These are phyloP conservation scores for Solanum tarijense DNA, from an alignment of 257 asterid species.

Conservation along the genomic window DNA sequence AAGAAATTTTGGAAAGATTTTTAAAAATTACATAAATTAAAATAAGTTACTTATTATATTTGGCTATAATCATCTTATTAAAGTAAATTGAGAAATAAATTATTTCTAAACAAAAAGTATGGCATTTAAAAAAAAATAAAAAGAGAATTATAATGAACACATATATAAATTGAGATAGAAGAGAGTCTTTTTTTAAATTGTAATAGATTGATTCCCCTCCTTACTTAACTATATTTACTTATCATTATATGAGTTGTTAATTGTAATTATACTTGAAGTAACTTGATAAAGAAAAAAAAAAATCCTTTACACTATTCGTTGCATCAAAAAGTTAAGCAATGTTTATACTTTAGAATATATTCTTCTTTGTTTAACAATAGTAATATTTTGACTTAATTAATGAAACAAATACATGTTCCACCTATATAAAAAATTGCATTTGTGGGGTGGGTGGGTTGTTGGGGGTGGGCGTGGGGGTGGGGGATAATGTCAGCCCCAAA, in stretches of 20 bases:
- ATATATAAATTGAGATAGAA: background rate
- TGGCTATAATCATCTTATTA: background rate
- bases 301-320: background rate
- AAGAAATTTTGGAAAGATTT: too few relatives aligned
- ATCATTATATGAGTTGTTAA: background rate
- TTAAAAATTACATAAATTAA: background rate
- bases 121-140: background rate
- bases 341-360: slow-evolving; percentile 8
- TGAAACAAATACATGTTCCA: slow-evolving; percentile 10
- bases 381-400: background rate
- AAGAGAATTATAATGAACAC: background rate
- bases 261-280: background rate
- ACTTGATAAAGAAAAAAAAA: background rate
- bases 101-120: background rate
- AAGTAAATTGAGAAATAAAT: background rate
- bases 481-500: slow-evolving; percentile 8
- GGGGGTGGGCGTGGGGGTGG: background rate
- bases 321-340: background rate
- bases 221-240: background rate
- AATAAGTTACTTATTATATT: background rate
- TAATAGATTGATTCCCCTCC: background rate
- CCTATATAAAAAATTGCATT: background rate
- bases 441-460: background rate
- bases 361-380: background rate
- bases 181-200: background rate